These are phyloP conservation scores for Aureobasidium musti DNA, from an alignment of 2,329 filamentous ascomycete genomes.

Conservation along the genomic window DNA sequence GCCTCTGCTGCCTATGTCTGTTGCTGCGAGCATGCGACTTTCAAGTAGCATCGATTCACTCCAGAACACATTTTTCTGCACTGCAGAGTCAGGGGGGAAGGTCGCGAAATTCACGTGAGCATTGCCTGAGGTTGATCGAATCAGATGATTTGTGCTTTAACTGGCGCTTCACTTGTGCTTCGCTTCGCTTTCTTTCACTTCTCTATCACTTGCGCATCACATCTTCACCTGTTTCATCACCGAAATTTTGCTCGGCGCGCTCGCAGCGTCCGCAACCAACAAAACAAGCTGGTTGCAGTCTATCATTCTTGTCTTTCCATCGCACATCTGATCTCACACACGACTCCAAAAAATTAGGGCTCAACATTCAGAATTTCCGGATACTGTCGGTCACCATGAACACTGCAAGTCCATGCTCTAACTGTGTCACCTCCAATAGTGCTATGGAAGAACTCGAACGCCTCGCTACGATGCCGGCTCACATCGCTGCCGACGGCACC, in stretches of 20 bases:
- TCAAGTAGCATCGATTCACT: not conserved
- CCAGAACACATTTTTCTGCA: not conserved
- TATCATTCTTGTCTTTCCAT: not conserved
- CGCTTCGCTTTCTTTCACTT: no score
- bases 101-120: not conserved
- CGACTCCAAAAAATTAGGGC: not conserved
- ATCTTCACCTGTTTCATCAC: not conserved
- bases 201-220: not conserved
- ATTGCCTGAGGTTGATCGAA: not conserved
- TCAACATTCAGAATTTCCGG: no score
- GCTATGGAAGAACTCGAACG: not conserved
- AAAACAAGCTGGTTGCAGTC: not conserved
- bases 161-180: not conserved
- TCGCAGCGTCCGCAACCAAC: not conserved
- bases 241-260: not conserved
- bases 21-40: no score
- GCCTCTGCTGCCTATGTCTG: no score
- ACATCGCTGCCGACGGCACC: not conserved
- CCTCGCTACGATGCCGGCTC: not conserved
- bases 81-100: not conserved
- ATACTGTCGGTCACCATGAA: not conserved
- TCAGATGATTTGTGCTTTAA: not conserved
- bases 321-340: not conserved
- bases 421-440: not conserved
- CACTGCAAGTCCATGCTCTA: no score